Conservation (phyloP, 805 yeast genomes). For the Candida yuanshanica region DNA sequence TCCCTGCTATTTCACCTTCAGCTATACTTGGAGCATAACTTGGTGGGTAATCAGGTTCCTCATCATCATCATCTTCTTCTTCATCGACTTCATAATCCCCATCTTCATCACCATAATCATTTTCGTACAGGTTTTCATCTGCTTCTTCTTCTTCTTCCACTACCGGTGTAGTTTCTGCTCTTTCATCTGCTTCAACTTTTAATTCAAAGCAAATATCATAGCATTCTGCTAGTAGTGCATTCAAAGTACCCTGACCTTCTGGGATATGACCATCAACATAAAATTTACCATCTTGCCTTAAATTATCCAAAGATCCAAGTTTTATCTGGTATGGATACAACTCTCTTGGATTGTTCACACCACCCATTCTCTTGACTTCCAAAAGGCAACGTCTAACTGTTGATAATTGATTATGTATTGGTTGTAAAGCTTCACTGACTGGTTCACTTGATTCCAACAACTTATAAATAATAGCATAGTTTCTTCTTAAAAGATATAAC, state of each 20-base stretch:
- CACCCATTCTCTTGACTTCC: conserved; percentile 90
- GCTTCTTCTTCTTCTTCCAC: conserved; percentile 27
- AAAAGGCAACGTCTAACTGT: conserved; percentile 87
- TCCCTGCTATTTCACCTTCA: conserved; percentile 6
- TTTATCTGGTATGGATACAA: conserved; percentile 95
- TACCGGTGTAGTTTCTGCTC: conserved; percentile 16
- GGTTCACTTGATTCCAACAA: conserved; percentile 91
- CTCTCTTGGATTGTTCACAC: conserved; percentile 81
- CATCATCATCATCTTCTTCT: conserved; percentile 28
- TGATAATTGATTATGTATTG: conserved; percentile 86
- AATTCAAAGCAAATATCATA: conserved; percentile 90
- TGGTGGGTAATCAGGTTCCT: conserved; percentile 24
- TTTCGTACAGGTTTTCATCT: conserved; percentile 13
- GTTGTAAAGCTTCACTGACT: conserved; percentile 88
- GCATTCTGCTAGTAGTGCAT: conserved; percentile 86
- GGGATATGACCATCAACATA: conserved; percentile 85
- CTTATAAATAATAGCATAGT: conserved; percentile 87
- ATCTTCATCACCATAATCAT: conserved; percentile 27
- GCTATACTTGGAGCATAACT: conserved; percentile 22
- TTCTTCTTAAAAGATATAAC: conserved; percentile 78
- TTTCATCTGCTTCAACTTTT: conserved; percentile 74
- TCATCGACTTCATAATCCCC: conserved; percentile 33
- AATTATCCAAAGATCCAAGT: conserved; percentile 80
- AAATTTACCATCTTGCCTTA: conserved; percentile 88
- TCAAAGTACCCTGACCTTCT: conserved; percentile 96